phyloP scores from a whole-genome alignment of 1,139 yeast genomes.

The Taiozyma sp. region DNA sequence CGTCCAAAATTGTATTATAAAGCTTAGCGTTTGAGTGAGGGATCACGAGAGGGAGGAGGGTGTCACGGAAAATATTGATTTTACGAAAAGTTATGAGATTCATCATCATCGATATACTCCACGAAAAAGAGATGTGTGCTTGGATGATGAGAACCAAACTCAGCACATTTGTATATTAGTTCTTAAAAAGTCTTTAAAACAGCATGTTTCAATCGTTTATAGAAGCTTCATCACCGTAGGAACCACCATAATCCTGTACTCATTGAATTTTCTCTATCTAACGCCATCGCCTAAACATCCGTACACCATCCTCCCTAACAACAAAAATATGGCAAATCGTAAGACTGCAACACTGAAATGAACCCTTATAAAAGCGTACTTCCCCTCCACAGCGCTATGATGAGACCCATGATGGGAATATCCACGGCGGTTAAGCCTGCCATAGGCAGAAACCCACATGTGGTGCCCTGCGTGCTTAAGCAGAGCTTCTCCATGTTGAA shows the following conservation, averaged over 20 bases:
- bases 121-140: not conserved
- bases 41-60: not conserved
- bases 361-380: not conserved
- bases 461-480: not conserved
- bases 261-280: not conserved
- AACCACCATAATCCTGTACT: not conserved
- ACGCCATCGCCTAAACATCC: not conserved
- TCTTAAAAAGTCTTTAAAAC: not conserved
- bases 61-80: not conserved
- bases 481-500: not conserved
- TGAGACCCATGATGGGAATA: not conserved
- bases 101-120: not conserved
- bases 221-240: not conserved
- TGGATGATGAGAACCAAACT: not conserved
- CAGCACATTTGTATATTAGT: not conserved
- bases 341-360: not conserved
- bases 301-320: not conserved
- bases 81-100: not conserved
- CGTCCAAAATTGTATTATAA: conserved; percentile 1
- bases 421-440: not conserved
- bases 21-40: not conserved
- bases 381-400: not conserved
- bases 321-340: not conserved
- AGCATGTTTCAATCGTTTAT: not conserved
- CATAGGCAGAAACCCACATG: not conserved